phyloP scores from a whole-genome alignment of 768 basidiomycete genomes.

The Boletus fagicola region DNA sequence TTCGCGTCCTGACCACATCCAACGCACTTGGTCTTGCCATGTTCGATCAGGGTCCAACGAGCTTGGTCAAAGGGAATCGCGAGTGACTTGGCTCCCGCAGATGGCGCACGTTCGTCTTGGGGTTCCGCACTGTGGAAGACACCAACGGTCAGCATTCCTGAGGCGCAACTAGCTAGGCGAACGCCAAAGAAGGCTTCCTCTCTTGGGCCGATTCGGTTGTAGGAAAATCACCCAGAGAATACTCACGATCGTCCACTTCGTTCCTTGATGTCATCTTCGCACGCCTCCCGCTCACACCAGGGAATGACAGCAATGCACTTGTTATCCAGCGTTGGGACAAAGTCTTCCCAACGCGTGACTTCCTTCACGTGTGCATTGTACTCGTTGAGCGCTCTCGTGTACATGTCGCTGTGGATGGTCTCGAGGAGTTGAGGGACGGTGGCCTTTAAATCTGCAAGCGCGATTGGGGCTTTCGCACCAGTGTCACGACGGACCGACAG shows the following conservation, averaged over 20 bases:
- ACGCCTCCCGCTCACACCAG: conserved; percentile 92
- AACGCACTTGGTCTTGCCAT: conserved; percentile 85
- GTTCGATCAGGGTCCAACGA: conserved; percentile 74
- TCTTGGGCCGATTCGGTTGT: neutral
- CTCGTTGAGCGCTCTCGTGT: conserved; percentile 65
- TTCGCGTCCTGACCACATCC: conserved; percentile 88
- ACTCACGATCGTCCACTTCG: conserved; percentile 77
- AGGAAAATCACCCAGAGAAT: neutral
- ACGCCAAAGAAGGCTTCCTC: neutral
- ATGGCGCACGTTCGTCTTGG: conserved; percentile 92
- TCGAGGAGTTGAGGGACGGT: conserved; percentile 68
- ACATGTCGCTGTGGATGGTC: conserved; percentile 89
- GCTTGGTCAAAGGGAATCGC: conserved; percentile 95
- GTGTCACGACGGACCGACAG: conserved; percentile 80
- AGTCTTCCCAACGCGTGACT: conserved; percentile 85
- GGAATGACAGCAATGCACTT: conserved; percentile 89
- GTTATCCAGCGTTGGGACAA: conserved; percentile 86
- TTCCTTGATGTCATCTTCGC: conserved; percentile 99
- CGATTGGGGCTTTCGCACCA: conserved; percentile 56
- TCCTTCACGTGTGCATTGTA: conserved; percentile 71
- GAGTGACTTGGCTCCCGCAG: conserved; percentile 95
- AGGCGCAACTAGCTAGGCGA: neutral
- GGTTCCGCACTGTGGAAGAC: conserved; percentile 63
- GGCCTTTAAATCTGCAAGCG: conserved; percentile 46
- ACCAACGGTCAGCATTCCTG: neutral